Percentiles rank a stretch among this genome's conserved stretches.
Evolutionary conservation across 164 flowering plant genomes (phyloP).

Genomic region (Saururus chinensis): DNA sequence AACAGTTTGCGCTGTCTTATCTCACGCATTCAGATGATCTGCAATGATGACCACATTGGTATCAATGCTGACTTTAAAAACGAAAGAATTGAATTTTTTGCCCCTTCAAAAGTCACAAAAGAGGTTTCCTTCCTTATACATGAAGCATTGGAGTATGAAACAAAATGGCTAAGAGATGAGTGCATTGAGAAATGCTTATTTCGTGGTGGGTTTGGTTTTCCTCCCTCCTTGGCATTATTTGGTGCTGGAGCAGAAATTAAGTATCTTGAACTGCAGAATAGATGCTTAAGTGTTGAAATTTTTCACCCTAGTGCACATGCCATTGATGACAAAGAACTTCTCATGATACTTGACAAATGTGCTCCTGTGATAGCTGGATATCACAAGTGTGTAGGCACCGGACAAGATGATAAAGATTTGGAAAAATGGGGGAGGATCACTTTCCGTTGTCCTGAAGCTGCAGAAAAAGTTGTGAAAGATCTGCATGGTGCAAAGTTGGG

Average conservation of each 20-base stretch:
- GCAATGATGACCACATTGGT: constrained; percentile 45
- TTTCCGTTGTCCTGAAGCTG: constrained; percentile 71
- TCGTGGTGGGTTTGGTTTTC: constrained; percentile 37
- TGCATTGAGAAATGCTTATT: constrained; percentile 71
- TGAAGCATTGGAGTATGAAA: constrained; percentile 47
- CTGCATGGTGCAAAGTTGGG: constrained; percentile 30
- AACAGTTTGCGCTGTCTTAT: constrained; percentile 31
- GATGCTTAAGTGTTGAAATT: constrained; percentile 63
- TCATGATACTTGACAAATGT: constrained; percentile 47
- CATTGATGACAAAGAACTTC: constrained; percentile 63
- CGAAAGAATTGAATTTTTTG: constrained; percentile 47
- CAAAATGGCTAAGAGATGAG: constrained; percentile 53
- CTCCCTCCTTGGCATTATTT: constrained; percentile 66
- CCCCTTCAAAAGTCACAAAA: constrained; percentile 38
- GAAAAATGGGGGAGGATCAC: constrained; percentile 75
- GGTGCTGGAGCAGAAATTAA: constrained; percentile 91
- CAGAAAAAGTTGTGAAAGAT: constrained; percentile 37
- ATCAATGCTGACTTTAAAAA: constrained; percentile 50
- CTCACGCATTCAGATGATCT: constrained; percentile 33
- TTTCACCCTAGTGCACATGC: constrained; percentile 22
- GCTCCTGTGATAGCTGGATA: constrained; percentile 48
- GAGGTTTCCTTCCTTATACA: constrained; percentile 32
- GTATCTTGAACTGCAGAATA: constrained; percentile 75
- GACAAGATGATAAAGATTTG: constrained; percentile 35
- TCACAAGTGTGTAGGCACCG: constrained; percentile 31